A percentile compares a stretch with the other conserved stretches of the same genome.
Evolutionary conservation across 2,329 filamentous ascomycete species (phyloP).

Genomic region (Fusarium piperis): DNA sequence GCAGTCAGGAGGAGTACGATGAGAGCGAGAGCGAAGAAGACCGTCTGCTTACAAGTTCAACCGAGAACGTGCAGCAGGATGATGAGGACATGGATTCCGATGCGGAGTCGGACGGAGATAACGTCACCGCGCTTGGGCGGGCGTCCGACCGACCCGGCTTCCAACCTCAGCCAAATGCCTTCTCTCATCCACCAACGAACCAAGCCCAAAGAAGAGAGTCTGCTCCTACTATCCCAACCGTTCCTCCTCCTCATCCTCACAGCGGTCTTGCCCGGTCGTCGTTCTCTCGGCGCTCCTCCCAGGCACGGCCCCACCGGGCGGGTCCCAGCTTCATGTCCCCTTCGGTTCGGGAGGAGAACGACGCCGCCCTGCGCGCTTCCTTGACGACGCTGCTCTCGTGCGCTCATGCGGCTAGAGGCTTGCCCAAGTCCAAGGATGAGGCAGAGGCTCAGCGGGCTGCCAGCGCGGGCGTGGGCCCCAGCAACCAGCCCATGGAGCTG

Average conservation of each 20-base stretch:
- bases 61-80: constrained; percentile 59
- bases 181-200: constrained; percentile 74
- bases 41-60: constrained; percentile 67
- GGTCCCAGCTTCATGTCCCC: constrained; percentile 75
- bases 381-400: constrained; percentile 97
- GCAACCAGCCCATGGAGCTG: constrained; percentile 66
- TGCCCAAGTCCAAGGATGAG: constrained; percentile 72
- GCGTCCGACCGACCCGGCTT: constrained; percentile 68
- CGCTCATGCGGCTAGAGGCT: constrained; percentile 85
- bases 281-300: constrained; percentile 59
- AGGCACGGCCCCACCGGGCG: constrained; percentile 56
- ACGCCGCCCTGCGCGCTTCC: constrained; percentile 90
- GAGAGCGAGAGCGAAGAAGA: constrained; percentile 94
- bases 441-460: constrained; percentile 48
- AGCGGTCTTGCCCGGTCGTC: constrained; percentile 62
- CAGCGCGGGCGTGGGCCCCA: constrained; percentile 54
- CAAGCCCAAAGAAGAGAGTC: constrained; percentile 57
- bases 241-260: constrained; percentile 59
- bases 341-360: constrained; percentile 85
- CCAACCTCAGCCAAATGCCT: constrained; percentile 90
- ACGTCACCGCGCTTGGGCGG: constrained; percentile 80
- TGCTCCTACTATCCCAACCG: constrained; percentile 53
- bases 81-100: constrained; percentile 57
- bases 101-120: constrained; percentile 71
- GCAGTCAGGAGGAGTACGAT: constrained; percentile 94